A percentile compares a stretch with the other conserved stretches of the same genome.
Evolutionary conservation across 116 monocot species (phyloP).

Genomic region (Zostera marina): DNA sequence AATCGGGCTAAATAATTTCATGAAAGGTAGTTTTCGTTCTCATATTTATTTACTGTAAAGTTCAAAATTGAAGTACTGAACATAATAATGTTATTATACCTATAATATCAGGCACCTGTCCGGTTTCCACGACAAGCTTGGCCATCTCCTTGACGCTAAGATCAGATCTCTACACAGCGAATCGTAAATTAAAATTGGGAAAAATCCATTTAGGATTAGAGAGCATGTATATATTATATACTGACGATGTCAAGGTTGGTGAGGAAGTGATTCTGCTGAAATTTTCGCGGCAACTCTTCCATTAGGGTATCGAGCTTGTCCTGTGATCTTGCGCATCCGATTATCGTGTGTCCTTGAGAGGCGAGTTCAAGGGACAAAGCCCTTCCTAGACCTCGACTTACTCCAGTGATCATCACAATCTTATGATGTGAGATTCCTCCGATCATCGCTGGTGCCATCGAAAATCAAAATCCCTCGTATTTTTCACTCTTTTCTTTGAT

Average conservation of each 20-base stretch:
- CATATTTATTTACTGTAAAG: background rate
- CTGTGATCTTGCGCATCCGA: slow-evolving; percentile 52
- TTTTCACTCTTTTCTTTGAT: background rate
- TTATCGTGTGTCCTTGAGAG: slow-evolving; percentile 40
- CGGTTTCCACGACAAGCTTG: background rate
- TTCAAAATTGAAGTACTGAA: slow-evolving; percentile 1
- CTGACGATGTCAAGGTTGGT: slow-evolving; percentile 28
- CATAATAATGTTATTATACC: background rate
- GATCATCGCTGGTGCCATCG: background rate
- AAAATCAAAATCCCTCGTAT: background rate
- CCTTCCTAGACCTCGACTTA: slow-evolving; percentile 58
- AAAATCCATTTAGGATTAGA: too few relatives aligned
- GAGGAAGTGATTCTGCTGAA: slow-evolving; percentile 32
- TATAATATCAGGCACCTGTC: background rate
- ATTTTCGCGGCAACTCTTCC: slow-evolving; percentile 12
- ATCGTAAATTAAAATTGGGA: background rate
- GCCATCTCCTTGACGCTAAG: background rate
- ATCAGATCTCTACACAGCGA: background rate
- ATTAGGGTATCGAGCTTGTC: slow-evolving; percentile 38
- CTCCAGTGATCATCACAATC: slow-evolving; percentile 74
- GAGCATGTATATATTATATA: background rate
- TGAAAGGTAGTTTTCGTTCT: too few relatives aligned
- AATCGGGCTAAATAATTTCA: too few relatives aligned
- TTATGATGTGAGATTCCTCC: slow-evolving; percentile 6
- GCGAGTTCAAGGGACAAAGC: slow-evolving; percentile 55